Evolutionary conservation across 108 stramenopile genomes (phyloP), one percentile per base, ranked within the genome.

Genomic region (Skeletonema costatum): DNA sequence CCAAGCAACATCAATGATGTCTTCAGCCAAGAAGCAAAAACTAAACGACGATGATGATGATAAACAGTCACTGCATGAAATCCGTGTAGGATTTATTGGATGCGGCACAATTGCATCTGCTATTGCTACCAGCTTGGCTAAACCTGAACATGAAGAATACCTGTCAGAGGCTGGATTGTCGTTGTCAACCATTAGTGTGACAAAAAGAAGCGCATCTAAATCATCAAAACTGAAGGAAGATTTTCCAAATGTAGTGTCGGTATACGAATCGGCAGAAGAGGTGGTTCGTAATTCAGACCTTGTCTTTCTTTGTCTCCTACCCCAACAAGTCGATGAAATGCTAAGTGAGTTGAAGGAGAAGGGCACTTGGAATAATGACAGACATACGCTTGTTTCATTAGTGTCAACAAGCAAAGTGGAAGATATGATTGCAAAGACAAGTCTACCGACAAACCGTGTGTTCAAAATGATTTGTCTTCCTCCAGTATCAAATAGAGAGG

Each of bases 391-490:
- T 64, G 82, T 95, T 13, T 91, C 90, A n/a, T 71, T 95, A 64
- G 92, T 92, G 62, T 81, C 70, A 9, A 81, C 78, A 32, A 79
- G 78, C 67, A 68, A 68, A 25, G 73, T 79, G 30, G 73, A 79
- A 38, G 73, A 75, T 59, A 35, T 79, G 31, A 68, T 74, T 13
- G 33, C 19, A 42, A 74, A 72, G 42, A 62, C 78, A 16, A 30
- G 33, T 38, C 67, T 79, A 14, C 73, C 73, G 4, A 21, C 38
- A 21, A 65, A 66, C 64, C 44, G 51, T 13, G 92, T 95, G 0
- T 87, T 68, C 77, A 95, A 95, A 77, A 87, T 95, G 89, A 95
- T 95, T 67, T 95, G 94, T 71, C 79, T 93, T 1, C 92, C 93
- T 29, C 72, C 87, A 17, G 82, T 92, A 60, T 83, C 91, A 39